Conservation (phyloP, 108 stramenopile species). For the Aurantiochytrium sp. region DNA sequence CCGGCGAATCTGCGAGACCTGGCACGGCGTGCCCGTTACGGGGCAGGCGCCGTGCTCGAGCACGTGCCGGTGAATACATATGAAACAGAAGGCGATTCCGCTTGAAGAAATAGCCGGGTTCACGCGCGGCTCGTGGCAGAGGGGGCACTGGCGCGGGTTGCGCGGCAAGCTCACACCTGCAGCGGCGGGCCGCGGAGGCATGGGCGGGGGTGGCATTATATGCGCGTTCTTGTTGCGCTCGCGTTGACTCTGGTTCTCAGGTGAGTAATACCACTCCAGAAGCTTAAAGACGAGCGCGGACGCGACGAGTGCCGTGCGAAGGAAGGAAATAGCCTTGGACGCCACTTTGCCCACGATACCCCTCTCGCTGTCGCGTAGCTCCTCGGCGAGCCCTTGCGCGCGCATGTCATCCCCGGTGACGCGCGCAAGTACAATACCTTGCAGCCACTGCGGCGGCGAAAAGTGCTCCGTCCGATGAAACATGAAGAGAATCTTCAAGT, state of each 20-base stretch:
- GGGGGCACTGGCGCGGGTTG: not conserved
- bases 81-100: constrained; percentile 1
- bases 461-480: not conserved
- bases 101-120: not conserved
- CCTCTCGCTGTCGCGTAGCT: not conserved
- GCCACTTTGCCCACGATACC: not conserved
- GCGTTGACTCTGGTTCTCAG: constrained; percentile 9
- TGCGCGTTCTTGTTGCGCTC: not conserved
- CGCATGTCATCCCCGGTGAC: constrained; percentile 9
- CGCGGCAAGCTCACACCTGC: not conserved
- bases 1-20: not conserved
- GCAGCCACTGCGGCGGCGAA: constrained; percentile 5
- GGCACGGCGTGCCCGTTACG: not conserved
- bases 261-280: constrained; percentile 17
- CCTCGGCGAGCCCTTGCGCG: not conserved
- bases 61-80: not conserved
- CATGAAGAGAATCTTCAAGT: not conserved
- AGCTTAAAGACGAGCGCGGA: constrained; percentile 10
- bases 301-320: not conserved
- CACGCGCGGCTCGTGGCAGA: constrained; percentile 2
- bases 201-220: constrained; percentile 1
- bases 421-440: not conserved
- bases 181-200: not conserved
- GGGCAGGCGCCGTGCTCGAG: constrained; percentile 3
- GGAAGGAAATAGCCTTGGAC: not conserved